A percentile compares a stretch with the other conserved stretches of the same genome.
Conservation (phyloP, 345 rosid genomes). For the Bruguiera parviflora region DNA sequence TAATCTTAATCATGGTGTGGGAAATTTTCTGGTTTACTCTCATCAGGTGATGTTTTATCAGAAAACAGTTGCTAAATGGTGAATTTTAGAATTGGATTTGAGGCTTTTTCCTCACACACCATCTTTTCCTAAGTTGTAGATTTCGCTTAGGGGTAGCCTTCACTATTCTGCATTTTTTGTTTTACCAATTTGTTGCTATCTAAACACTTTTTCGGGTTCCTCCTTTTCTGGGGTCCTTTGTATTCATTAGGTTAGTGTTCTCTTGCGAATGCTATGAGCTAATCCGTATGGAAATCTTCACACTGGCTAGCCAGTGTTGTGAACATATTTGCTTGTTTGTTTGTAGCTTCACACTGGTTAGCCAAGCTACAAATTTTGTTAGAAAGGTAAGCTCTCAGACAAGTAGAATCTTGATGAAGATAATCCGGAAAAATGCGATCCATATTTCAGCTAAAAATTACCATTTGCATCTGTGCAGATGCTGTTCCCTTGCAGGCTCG, state of each 20-base stretch:
- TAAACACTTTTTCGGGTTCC: background rate
- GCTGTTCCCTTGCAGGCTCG: slow-evolving; percentile 5
- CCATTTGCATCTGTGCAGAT: slow-evolving; percentile 4
- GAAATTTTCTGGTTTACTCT: too few relatives aligned
- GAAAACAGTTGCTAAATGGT: background rate
- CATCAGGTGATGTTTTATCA: too few relatives aligned
- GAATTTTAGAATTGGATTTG: background rate
- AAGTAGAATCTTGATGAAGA: too few relatives aligned
- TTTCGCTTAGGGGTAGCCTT: background rate
- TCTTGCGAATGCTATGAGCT: background rate
- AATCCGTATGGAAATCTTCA: background rate
- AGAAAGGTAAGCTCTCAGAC: background rate
- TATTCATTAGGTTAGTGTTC: background rate
- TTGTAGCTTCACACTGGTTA: background rate
- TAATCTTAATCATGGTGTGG: too few relatives aligned
- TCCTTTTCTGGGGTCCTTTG: background rate
- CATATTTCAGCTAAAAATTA: background rate
- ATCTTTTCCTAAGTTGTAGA: background rate
- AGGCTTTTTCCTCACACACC: too few relatives aligned
- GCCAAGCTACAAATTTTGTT: too few relatives aligned
- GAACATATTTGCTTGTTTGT: background rate
- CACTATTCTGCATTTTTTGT: background rate
- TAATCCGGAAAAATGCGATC: background rate
- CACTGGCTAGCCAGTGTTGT: background rate
- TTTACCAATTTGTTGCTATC: background rate